Evolutionary conservation across 1,284 basidiomycete genomes (phyloP), one percentile per base, ranked within the genome.

Genomic region (Phellopilus nigrolimitatus): DNA sequence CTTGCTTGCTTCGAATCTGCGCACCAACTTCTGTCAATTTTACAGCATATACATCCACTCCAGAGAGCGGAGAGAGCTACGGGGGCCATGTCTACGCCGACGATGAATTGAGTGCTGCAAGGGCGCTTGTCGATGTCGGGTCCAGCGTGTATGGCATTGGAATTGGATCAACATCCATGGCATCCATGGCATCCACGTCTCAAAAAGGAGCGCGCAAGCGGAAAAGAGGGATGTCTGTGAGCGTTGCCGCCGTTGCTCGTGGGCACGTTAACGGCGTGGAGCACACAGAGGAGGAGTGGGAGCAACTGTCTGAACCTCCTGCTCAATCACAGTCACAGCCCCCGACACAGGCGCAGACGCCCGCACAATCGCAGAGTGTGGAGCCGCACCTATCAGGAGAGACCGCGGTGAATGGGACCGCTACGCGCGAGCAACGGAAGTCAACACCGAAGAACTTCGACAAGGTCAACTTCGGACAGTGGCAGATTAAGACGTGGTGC

Each of bases 401-500:
- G 30, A 70, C 82, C 68, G 76, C 77, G n/a, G 82, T 83, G 62
- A 82, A 87, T 58, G 84, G 84, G 57, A 79, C 73, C 60, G 82
- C 84, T 58, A 69, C 83, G 21, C 70, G 80, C 55, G 80, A 80
- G 51, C 82, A 84, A 61, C 80, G 79, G 64, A 74, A 80, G 64
- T 75, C 82, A 55, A 79, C 77, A 30, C 74, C 80, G n/a, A 73
- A 84, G 54, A 90, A 90, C 63, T 88, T 89, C 61, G 86, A 88
- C 58, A 79, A 76, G 59, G 84, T 91, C 56, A 75, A 78, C 62
- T 88, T 89, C 66, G 83, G 84, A 40, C 69, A 77, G 19, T 89
- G 82, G 81, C 75, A 82, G 65, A 88, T 91, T 58, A 84, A 80
- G 65, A 88, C 87, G 13, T 91, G 88, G 88, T 87, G 58, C 57